These are phyloP conservation scores for Mycena capillaripes DNA, from an alignment of 768 basidiomycete species.

Conservation along the genomic window DNA sequence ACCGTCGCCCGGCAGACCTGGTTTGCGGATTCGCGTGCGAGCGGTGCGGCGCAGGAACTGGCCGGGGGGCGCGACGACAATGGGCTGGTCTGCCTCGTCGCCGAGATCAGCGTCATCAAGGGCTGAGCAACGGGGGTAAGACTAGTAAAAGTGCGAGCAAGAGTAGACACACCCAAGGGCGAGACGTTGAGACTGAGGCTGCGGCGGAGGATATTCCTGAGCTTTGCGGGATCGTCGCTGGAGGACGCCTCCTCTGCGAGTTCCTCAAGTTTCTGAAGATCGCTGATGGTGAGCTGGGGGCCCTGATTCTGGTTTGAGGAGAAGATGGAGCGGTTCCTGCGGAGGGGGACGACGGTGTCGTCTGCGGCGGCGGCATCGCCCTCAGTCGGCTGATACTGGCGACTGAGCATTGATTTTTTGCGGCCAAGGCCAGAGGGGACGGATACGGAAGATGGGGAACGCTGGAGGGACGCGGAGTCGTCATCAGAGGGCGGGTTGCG, in stretches of 20 bases:
- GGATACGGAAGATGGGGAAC: slow-evolving; percentile 62
- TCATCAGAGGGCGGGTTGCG: slow-evolving; percentile 69
- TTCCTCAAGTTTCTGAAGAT: slow-evolving; percentile 94
- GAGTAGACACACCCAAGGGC: slow-evolving; percentile 78
- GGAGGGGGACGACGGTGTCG: slow-evolving; percentile 74
- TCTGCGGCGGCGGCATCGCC: slow-evolving; percentile 84
- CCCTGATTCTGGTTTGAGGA: slow-evolving; percentile 63
- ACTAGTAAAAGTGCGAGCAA: slow-evolving; percentile 22
- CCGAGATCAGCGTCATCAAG: slow-evolving; percentile 76
- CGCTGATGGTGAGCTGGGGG: slow-evolving; percentile 92
- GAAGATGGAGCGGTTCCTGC: slow-evolving; percentile 76
- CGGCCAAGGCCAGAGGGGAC: slow-evolving; percentile 72
- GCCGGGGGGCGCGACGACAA: slow-evolving; percentile 90
- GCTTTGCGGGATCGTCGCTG: slow-evolving; percentile 85
- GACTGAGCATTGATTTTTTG: slow-evolving; percentile 93
- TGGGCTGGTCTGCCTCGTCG: slow-evolving; percentile 91
- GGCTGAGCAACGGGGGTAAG: slow-evolving; percentile 73
- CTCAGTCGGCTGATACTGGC: slow-evolving; percentile 89
- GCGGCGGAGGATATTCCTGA: slow-evolving; percentile 84
- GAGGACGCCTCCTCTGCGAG: slow-evolving; percentile 91
- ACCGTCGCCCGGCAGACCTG: slow-evolving; percentile 79
- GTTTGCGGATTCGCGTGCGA: slow-evolving; percentile 95
- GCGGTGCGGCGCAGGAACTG: slow-evolving; percentile 93
- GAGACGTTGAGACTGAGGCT: slow-evolving; percentile 91
- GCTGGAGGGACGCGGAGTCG: slow-evolving; percentile 47